Evolutionary conservation across 768 basidiomycete genomes (phyloP), one percentile per base, ranked within the genome.

Genomic region (Mycena rosella): DNA sequence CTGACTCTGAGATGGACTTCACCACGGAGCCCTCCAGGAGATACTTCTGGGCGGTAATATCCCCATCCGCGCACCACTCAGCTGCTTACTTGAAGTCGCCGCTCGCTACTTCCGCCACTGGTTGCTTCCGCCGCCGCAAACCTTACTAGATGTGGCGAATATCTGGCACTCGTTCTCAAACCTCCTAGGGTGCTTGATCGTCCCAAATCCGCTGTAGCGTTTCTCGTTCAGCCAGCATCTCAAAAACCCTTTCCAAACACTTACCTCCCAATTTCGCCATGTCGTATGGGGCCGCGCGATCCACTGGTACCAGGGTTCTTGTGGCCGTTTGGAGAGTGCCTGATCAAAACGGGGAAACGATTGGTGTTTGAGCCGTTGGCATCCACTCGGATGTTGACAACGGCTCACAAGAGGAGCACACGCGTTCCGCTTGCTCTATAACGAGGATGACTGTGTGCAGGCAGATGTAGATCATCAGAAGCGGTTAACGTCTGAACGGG

Each of bases 231-330:
- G 26, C 29, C 11, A n/a, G 38, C 38, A 18, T 45, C 26, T 13
- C 27, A 22, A 5, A 3, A 20, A 2, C 51, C 60, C 11, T 15
- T 52, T 5, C 51, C 60, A 44, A 27, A 42, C 1, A 52, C 49
- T 2, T 62, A 53, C 34, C 49, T 62, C 20, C 51, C 60, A 2
- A 62, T 62, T 18, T 17, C 60, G 24, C 60, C 60, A 7, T 62
- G 26, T n/a, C 20, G 29, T 18, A 20, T 53, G 11, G 60, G 51
- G 2, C 2, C 36, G 5, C 60, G 60, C 13, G 40, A 52, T 3
- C 30, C 49, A 22, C 18, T 53, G 29, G 38, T n/a, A 1, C 60
- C 60, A 7, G 38, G n/a, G 20, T 53, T 62, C 29, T 38, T 42
- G 7, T 62, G 60, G 52, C 49, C 60, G 0, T 62, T 62, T 14